Base-by-base conservation (phyloP, 164 flowering plant genomes). In the Liriodendron chinense region DNA sequence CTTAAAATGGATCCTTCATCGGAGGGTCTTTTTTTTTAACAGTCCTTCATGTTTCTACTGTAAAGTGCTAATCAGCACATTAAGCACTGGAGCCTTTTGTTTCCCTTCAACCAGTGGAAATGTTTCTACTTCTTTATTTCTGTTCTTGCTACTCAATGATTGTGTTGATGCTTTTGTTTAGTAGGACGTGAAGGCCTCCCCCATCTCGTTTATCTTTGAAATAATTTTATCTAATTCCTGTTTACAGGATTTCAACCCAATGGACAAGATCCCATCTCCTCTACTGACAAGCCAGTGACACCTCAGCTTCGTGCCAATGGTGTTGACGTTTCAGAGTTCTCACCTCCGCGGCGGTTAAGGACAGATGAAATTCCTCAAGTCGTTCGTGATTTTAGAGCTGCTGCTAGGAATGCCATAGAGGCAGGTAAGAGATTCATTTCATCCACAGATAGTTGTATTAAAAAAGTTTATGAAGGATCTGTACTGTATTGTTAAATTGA, bases 331-430 rank as follows among this genome's bases (percentile, higher is more conserved):
- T 34, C 20, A 56, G 70, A 66, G 20, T 79, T 69, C 47, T 18
- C 78, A 10, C 57, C 72, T 53, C 78, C 78, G 18, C 69, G 68
- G 5, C 47, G 75, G 16, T 75, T 83, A 65, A 76, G 49, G 5
- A 74, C 79, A 0, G 83, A 83, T 21, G 85, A 83, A 71, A 83
- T 78, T 48, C 82, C 82, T 16, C 43, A 66, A 23, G 50, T 81
- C 24, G 73, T 80, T 26, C 74, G 78, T 56, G 81, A 83, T 53
- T 83, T 83, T 68, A 78, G 74, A 68, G 21, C 74, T 48, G 85
- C 85, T 57, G 83, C 85, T 18, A 75, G 78, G 68, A 78, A 83
- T 71, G 83, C 82, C 26, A 78, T 83, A 7, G 76, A 65, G 22
- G 76, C 76, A 61, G 76, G 76, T 73, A 21, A 73, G 22, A 14